Percentiles rank a stretch among this genome's conserved stretches.
Evolutionary conservation across 768 basidiomycete species (phyloP).

Genomic region (Leccinum arenicola): DNA sequence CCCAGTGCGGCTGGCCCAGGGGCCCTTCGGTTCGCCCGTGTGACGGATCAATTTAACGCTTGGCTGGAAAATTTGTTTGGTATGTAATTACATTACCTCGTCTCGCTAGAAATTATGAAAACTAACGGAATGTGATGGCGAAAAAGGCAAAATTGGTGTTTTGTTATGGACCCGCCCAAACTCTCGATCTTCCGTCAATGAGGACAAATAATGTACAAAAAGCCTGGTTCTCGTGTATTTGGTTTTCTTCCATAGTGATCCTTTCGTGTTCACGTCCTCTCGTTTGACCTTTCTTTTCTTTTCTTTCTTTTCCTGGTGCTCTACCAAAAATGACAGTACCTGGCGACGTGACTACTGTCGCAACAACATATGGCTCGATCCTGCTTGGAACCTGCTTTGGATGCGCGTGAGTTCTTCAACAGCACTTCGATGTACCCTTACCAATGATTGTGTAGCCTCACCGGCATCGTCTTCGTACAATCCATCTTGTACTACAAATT

Average conservation of each 20-base stretch:
- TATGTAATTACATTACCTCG: background rate
- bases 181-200: constrained; percentile 28
- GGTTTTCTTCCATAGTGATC: constrained; percentile 19
- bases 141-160: constrained; percentile 11
- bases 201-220: constrained; percentile 35
- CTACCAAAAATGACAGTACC: constrained; percentile 16
- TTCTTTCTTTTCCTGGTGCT: background rate
- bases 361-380: constrained; percentile 32
- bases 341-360: constrained; percentile 32
- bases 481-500: constrained; percentile 30
- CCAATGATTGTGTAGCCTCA: constrained; percentile 24
- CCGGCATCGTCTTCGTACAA: constrained; percentile 33
- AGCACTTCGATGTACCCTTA: background rate
- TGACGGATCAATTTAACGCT: background rate
- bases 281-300: constrained; percentile 17
- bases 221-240: background rate
- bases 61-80: background rate
- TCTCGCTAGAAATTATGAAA: constrained; percentile 7
- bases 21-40: background rate
- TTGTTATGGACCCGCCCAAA: constrained; percentile 9
- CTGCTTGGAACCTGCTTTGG: constrained; percentile 31
- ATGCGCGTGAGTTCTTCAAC: constrained; percentile 20
- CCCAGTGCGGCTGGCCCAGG: background rate
- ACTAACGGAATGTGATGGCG: constrained; percentile 19
- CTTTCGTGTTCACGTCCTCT: constrained; percentile 29